Evolutionary conservation across 345 rosid genomes (phyloP), one percentile per base, ranked within the genome.

Genomic region (Rhizophora apiculata): DNA sequence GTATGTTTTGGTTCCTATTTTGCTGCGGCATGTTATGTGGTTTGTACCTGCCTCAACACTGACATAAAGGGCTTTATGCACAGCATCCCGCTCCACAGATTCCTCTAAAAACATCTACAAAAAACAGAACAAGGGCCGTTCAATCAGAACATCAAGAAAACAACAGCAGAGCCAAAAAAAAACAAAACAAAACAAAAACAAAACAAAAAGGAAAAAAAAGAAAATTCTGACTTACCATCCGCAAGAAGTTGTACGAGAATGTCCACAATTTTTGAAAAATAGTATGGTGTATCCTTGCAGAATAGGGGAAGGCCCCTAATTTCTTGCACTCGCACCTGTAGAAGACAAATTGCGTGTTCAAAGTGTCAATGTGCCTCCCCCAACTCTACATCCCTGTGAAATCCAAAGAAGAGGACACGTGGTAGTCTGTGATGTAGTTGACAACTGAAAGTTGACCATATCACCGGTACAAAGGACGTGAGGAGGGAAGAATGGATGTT

Each of bases 21-120:
- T 36, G 39, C 8, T 8, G 9, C 8, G 2, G 43, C 43, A 37
- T 8, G 43, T 37, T 1, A 8, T 37, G 10, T 1, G 11, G 43
- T 11, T 9, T 37, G 43, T 9, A 37, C 10, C 3, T 9, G 99
- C 82, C 98, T 84, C 85, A 92, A 64, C 77, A 96, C 67, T 43
- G 98, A 89, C 97, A 96, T 86, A 54, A 54, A 96, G 86, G 61
- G 99, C 97, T 81, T 90, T 92, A 74, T 88, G 96, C 74, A 90
- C 98, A 63, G 95, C 97, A 86, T 96, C 99, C 65, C 97, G 89
- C 83, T 92, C 98, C 69, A 96, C 95, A 76, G 81, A 19, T 76
- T 90, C 99, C 81, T 92, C 99, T 92, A 64, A 62, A 69, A 60
- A 13, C 31, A 72, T 32, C 36, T 65, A 43, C 10, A 64, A 22